Conservation (phyloP, 2,329 filamentous ascomycete species). For the Pseudopyricularia javanii region DNA sequence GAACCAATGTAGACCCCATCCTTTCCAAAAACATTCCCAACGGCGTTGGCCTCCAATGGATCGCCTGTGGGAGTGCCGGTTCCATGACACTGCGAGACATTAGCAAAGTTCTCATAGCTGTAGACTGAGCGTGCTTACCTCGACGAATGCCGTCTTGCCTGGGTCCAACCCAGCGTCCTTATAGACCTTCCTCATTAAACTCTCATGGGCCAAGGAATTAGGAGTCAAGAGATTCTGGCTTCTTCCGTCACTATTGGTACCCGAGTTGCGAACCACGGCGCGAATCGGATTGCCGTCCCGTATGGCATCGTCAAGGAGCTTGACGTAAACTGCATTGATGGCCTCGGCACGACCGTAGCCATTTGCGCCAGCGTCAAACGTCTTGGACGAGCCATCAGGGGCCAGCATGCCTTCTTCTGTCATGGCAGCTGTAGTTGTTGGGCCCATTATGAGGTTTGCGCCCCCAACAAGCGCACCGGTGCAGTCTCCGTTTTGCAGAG, state of each 20-base stretch:
- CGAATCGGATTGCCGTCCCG: slow-evolving; percentile 22
- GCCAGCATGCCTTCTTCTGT: background rate
- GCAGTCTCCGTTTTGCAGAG: slow-evolving; percentile 10
- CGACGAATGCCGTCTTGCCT: slow-evolving; percentile 15
- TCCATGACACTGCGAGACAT: slow-evolving; percentile 23
- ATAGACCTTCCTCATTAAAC: slow-evolving; percentile 2
- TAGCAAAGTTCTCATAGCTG: too few species aligned
- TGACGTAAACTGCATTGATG: slow-evolving; percentile 24
- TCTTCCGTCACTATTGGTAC: slow-evolving; percentile 22
- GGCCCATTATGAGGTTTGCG: slow-evolving; percentile 4
- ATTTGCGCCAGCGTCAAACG: slow-evolving; percentile 15
- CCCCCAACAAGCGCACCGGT: slow-evolving; percentile 9
- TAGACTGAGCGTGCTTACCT: too few species aligned
- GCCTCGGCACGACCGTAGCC: slow-evolving; percentile 33
- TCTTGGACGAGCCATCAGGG: background rate
- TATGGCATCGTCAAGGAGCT: slow-evolving; percentile 25
- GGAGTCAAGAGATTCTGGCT: slow-evolving; percentile 11
- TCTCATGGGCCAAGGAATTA: slow-evolving; percentile 2
- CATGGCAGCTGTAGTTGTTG: background rate
- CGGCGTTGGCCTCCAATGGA: slow-evolving; percentile 23
- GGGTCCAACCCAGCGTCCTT: slow-evolving; percentile 10
- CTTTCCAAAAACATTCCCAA: slow-evolving; percentile 17
- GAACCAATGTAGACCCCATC: slow-evolving; percentile 8
- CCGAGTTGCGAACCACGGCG: slow-evolving; percentile 16
- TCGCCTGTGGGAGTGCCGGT: slow-evolving; percentile 32